phyloP scores from a whole-genome alignment of 2,329 filamentous ascomycete species.

The Trichoderma lentiforme region DNA sequence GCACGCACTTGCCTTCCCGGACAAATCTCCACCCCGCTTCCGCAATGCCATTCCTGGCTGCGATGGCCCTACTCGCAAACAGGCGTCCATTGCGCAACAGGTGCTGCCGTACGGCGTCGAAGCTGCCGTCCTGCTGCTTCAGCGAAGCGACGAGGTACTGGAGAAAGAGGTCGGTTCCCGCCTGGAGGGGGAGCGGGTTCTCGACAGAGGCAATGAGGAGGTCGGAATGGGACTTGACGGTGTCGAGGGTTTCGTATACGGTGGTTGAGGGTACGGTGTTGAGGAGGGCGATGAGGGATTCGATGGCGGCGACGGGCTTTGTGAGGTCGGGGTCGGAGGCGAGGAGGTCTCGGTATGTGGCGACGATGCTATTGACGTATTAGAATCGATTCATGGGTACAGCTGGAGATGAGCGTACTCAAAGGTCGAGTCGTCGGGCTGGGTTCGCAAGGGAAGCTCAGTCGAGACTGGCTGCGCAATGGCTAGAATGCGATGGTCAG shows the following conservation, averaged over 20 bases:
- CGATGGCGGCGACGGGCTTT: slow-evolving; percentile 93
- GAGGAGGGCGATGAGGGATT: slow-evolving; percentile 83
- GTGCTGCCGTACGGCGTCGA: slow-evolving; percentile 79
- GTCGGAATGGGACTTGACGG: slow-evolving; percentile 72
- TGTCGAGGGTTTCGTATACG: slow-evolving; percentile 88
- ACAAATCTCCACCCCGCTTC: slow-evolving; percentile 75
- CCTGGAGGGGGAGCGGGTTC: slow-evolving; percentile 88
- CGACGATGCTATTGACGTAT: slow-evolving; percentile 49
- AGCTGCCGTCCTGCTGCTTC: slow-evolving; percentile 55
- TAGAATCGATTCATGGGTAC: not conserved
- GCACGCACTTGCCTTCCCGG: slow-evolving; percentile 71
- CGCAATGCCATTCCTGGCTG: slow-evolving; percentile 79
- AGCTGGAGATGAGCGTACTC: slow-evolving; percentile 28
- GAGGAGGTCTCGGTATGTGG: slow-evolving; percentile 53
- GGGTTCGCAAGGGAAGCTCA: slow-evolving; percentile 26
- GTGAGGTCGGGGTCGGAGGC: slow-evolving; percentile 76
- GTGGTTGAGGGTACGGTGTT: slow-evolving; percentile 76
- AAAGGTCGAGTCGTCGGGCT: slow-evolving; percentile 29
- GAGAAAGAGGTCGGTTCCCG: slow-evolving; percentile 93
- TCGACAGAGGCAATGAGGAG: slow-evolving; percentile 74
- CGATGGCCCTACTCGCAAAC: slow-evolving; percentile 84
- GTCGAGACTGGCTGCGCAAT: slow-evolving; percentile 3
- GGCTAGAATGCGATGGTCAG: slow-evolving; percentile 2
- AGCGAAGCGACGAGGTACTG: slow-evolving; percentile 81
- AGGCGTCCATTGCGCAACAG: slow-evolving; percentile 80